A percentile compares a stretch with the other conserved stretches of the same genome.
Evolutionary conservation across 169 alveolate genomes (phyloP).

Genomic region (Plasmodium falciparum): DNA sequence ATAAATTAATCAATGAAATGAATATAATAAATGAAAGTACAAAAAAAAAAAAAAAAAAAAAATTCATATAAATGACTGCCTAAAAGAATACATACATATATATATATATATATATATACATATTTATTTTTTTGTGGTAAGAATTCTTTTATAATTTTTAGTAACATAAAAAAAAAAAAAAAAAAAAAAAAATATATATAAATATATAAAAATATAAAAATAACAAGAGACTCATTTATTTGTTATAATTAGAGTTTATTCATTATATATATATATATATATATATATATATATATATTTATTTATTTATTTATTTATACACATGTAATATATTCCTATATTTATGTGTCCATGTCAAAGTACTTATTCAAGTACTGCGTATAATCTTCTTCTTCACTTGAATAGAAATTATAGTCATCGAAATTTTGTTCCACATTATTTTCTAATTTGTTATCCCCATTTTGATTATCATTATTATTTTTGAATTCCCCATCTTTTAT

Average conservation of each 20-base stretch:
- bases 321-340: not conserved
- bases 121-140: too few species aligned
- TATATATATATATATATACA: not conserved
- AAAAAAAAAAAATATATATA: not conserved
- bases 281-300: too few species aligned
- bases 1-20: constrained; percentile 15
- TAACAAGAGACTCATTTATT: not conserved
- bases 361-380: constrained; percentile 65
- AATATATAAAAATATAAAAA: not conserved
- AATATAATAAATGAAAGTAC: constrained; percentile 22
- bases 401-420: constrained; percentile 39
- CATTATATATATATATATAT: too few species aligned
- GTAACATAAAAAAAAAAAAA: not conserved
- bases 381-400: constrained; percentile 76
- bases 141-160: too few species aligned
- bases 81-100: too few species aligned
- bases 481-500: not conserved
- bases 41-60: constrained; percentile 49
- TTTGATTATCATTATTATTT: not conserved
- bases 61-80: too few species aligned
- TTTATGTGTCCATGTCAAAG: constrained; percentile 55
- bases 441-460: constrained; percentile 2
- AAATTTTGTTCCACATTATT: constrained; percentile 21
- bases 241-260: too few species aligned
- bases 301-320: too few species aligned